Evolutionary conservation across 2,329 filamentous ascomycete species (phyloP), one percentile per base, ranked within the genome.

Genomic region (Aspergillus proliferans): DNA sequence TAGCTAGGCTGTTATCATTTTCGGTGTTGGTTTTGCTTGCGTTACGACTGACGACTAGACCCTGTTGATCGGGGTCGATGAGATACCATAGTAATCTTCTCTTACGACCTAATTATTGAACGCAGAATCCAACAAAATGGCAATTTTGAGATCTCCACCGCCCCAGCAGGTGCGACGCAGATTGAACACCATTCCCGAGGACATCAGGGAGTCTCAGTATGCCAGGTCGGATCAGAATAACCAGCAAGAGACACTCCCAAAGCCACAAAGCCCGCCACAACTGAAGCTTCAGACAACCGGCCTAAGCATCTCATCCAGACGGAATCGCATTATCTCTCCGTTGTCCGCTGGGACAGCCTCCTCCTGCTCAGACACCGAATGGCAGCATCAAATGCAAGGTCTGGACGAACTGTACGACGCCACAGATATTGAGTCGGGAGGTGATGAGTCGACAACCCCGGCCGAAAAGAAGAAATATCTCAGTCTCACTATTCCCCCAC

Each of bases 341-440:
- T 48, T 64, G 12, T 69, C 67, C 6, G 62, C 61, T 1, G 58
- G 57, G 1, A 63, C 65, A 3, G 55, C 58, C 2, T 69, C 63
- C 12, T 67, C 64, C n/a, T 65, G 65, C 52, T 49, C 81, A 76
- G 47, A 77, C 76, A 59, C 76, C 72, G 85, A 86, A 74, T 76
- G 59, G 86, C 79, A 73, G 71, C 76, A 58, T 74, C 79, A 65
- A 85, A 85, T 56, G 81, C 82, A 58, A 78, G 85, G 88, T 55
- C 92, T 92, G 60, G 88, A 95, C 68, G 88, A 94, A 60, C 74
- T 95, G 44, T 95, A 95, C 68, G 87, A 93, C 68, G 79, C 88
- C 39, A 90, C 88, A 14, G 89, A 94, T 57, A 83, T 89, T 47
- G 89, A 95, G 58, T 77, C 81, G 7, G 76, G 81, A 71, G 61